phyloP scores from a whole-genome alignment of 225 moss, liverwort and hornwort species.

The Pleurozium schreberi region DNA sequence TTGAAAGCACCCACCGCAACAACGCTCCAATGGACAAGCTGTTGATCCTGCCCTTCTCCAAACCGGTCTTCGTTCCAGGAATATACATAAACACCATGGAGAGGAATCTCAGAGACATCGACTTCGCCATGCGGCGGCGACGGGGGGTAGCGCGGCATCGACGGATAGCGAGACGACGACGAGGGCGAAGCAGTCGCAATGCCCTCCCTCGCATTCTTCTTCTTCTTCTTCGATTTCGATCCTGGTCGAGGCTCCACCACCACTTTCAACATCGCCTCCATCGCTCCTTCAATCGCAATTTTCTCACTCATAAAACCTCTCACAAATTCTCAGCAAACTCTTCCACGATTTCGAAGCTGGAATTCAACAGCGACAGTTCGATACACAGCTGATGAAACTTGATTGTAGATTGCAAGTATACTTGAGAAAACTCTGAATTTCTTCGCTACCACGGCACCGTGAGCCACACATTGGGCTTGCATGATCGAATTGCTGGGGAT shows the following conservation, averaged over 20 bases:
- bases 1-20: slow-evolving; percentile 66
- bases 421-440: background rate
- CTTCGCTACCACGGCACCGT: background rate
- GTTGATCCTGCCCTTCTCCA: slow-evolving; percentile 65
- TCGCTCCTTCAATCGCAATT: background rate
- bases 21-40: slow-evolving; percentile 61
- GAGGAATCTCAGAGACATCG: slow-evolving; percentile 44
- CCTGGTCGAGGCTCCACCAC: slow-evolving; percentile 4
- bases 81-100: slow-evolving; percentile 90
- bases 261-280: slow-evolving; percentile 29
- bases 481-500: background rate
- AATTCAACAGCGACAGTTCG: background rate
- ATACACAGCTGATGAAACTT: background rate
- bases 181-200: slow-evolving; percentile 2
- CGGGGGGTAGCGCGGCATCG: slow-evolving; percentile 50
- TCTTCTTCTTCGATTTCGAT: background rate
- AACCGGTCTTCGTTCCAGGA: slow-evolving; percentile 41
- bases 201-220: slow-evolving; percentile 11
- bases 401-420: background rate
- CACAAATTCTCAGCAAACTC: background rate
- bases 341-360: background rate
- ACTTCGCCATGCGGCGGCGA: slow-evolving; percentile 27
- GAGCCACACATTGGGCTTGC: background rate
- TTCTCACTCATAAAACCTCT: background rate
- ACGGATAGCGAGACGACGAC: slow-evolving; percentile 72